phyloP scores from a whole-genome alignment of 768 basidiomycete species.

The Hortiboletus campestris region DNA sequence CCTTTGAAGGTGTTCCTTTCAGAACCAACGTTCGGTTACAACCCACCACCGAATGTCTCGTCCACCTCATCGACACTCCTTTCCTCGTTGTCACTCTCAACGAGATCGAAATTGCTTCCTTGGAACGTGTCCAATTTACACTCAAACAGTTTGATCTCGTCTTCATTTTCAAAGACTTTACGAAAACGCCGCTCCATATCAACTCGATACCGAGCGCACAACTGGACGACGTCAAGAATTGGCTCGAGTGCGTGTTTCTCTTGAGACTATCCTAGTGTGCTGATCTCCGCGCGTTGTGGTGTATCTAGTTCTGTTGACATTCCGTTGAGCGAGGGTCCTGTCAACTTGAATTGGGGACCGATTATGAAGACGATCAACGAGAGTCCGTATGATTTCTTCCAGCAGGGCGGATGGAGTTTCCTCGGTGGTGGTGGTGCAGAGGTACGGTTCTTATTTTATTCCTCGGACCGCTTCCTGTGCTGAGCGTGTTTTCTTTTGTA shows the following conservation, averaged over 20 bases:
- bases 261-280: neutral
- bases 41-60: slow-evolving; percentile 95
- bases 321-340: slow-evolving; percentile 90
- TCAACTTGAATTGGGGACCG: slow-evolving; percentile 96
- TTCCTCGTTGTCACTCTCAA: slow-evolving; percentile 93
- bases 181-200: slow-evolving; percentile 88
- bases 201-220: slow-evolving; percentile 91
- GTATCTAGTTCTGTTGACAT: slow-evolving; percentile 89
- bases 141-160: slow-evolving; percentile 97
- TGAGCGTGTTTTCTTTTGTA: slow-evolving; percentile 38
- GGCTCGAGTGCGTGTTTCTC: slow-evolving; percentile 79
- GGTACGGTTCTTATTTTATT: slow-evolving; percentile 39
- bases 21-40: slow-evolving; percentile 92
- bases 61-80: slow-evolving; percentile 92
- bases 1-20: slow-evolving; percentile 96
- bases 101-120: slow-evolving; percentile 94
- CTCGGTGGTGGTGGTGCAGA: slow-evolving; percentile 69
- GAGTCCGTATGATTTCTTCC: slow-evolving; percentile 93
- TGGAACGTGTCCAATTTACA: slow-evolving; percentile 96
- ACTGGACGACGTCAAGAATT: slow-evolving; percentile 97
- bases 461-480: slow-evolving; percentile 21
- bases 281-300: neutral
- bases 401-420: slow-evolving; percentile 97
- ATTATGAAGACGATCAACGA: slow-evolving; percentile 99
- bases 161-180: slow-evolving; percentile 96